Evolutionary conservation across 306 rosid genomes (phyloP).

Genomic region (Pachyrhizus erosus): DNA sequence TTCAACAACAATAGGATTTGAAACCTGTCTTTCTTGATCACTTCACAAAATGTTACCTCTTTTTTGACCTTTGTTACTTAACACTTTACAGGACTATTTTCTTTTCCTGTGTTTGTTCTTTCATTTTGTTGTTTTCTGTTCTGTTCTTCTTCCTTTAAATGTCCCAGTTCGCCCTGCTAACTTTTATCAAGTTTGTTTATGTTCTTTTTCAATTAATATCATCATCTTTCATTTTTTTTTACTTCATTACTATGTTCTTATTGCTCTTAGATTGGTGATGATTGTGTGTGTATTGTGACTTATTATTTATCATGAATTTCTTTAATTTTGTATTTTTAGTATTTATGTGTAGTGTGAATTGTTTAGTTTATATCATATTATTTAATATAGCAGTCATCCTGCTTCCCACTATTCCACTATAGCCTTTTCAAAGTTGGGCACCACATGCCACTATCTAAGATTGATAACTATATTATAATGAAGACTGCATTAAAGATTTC

Average conservation of each 20-base stretch:
- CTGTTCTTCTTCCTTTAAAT: no score
- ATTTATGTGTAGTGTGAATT: background rate
- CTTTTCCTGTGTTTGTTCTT: no score
- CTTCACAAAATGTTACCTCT: background rate
- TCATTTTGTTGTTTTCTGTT: no score
- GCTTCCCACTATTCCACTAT: background rate
- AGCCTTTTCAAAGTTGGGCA: background rate
- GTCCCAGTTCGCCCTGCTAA: no score
- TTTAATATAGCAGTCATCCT: background rate
- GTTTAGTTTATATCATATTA: background rate
- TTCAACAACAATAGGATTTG: background rate
- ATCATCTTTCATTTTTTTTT: no score
- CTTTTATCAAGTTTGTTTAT: no score
- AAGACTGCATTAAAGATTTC: no score
- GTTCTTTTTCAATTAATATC: no score
- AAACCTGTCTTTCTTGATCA: background rate
- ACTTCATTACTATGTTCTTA: background rate
- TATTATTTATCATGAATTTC: no score
- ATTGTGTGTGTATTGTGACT: background rate
- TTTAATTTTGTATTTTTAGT: no score
- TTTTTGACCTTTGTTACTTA: background rate
- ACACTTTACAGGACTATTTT: background rate
- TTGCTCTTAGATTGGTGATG: background rate
- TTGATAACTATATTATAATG: no score
- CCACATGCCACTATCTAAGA: no score